These are phyloP conservation scores for Arxiozyma slooffiae DNA, from an alignment of 1,139 yeast genomes.

Conservation along the genomic window DNA sequence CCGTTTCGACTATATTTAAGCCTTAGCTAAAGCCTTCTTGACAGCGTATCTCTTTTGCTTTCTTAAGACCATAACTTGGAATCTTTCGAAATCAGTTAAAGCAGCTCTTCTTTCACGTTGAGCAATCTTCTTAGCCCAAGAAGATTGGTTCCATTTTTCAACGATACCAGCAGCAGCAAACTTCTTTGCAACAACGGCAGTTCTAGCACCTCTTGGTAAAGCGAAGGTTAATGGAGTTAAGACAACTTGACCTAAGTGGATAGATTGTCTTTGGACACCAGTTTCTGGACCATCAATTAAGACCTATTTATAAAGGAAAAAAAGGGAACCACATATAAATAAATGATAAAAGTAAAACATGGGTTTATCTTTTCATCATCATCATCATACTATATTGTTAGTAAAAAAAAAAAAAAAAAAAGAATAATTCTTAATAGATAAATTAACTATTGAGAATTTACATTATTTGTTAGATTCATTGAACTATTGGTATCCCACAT, in stretches of 20 bases:
- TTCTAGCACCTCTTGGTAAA: constrained; percentile 91
- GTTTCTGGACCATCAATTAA: constrained; percentile 92
- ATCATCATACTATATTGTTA: neutral
- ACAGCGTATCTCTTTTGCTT: constrained; percentile 95
- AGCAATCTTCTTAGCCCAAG: constrained; percentile 98
- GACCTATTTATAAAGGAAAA: constrained; percentile 38
- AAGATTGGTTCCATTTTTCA: constrained; percentile 82
- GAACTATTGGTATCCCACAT: neutral
- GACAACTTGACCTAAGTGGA: constrained; percentile 76
- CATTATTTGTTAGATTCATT: too few relatives aligned
- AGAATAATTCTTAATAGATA: neutral
- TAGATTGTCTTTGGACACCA: constrained; percentile 84
- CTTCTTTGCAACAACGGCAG: constrained; percentile 78
- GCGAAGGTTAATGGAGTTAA: constrained; percentile 86
- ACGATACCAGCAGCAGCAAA: constrained; percentile 88
- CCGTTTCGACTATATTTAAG: constrained; percentile 38
- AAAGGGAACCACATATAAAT: neutral
- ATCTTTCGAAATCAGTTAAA: constrained; percentile 96
- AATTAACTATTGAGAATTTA: neutral
- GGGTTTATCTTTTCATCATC: too few relatives aligned
- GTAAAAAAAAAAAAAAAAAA: constrained; percentile 1
- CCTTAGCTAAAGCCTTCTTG: constrained; percentile 85
- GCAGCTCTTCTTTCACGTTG: constrained; percentile 86
- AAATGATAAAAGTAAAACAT: neutral
- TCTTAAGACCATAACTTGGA: constrained; percentile 96